Evolutionary conservation across 129 eudicot species (phyloP).

Genomic region (carrot (Daucus carota)): DNA sequence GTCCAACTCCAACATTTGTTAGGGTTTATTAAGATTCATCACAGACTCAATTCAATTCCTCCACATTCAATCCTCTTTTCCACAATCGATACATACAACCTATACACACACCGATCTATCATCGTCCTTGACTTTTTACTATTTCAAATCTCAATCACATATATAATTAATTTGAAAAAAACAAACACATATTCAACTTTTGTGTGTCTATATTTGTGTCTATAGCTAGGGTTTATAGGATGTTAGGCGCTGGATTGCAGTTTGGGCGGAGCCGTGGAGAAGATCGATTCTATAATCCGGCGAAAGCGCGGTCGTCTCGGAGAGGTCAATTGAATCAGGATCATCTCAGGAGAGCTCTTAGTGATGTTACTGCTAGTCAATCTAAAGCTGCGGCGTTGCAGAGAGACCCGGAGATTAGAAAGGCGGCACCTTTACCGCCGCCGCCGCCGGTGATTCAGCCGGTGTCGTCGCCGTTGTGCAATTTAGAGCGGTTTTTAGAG

Average conservation of each 20-base stretch:
- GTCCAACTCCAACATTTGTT: too few species aligned
- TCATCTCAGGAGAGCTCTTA: constrained; percentile 45
- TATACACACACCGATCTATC: too few species aligned
- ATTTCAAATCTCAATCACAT: too few species aligned
- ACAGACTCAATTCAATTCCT: too few species aligned
- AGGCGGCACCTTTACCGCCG: constrained; percentile 4
- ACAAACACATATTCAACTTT: too few species aligned
- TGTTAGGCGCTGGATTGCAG: constrained; percentile 88
- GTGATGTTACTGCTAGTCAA: constrained; percentile 45
- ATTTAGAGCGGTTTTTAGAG: constrained; percentile 70
- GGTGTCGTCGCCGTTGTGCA: constrained; percentile 40
- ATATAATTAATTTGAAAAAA: too few species aligned
- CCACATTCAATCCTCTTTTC: too few species aligned
- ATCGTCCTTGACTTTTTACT: too few species aligned
- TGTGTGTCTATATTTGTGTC: too few species aligned
- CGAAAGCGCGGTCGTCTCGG: constrained; percentile 63
- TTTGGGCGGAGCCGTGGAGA: constrained; percentile 72
- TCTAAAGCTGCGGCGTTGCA: constrained; percentile 18
- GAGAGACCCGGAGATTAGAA: not conserved
- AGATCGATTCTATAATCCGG: constrained; percentile 78
- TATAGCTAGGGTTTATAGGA: too few species aligned
- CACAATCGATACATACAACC: too few species aligned
- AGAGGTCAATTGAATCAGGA: constrained; percentile 43
- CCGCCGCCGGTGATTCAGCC: constrained; percentile 15
- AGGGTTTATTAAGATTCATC: too few species aligned